These are phyloP conservation scores for Linaria vulgaris DNA, from an alignment of 257 asterid genomes.

Conservation along the genomic window DNA sequence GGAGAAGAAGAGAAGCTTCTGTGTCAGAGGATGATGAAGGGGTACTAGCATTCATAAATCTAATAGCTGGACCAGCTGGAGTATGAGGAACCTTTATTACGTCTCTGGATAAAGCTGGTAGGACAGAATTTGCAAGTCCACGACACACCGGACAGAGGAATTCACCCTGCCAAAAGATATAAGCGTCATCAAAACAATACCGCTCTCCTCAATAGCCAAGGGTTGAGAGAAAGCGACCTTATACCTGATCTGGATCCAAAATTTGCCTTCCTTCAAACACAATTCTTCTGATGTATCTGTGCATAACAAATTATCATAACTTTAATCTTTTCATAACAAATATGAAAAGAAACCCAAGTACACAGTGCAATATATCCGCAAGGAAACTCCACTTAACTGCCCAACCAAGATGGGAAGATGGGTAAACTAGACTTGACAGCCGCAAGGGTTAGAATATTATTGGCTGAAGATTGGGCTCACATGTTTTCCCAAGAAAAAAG, in stretches of 20 bases:
- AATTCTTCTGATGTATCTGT: conserved; percentile 76
- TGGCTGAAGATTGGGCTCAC: too few relatives aligned
- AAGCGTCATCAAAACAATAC: conserved; percentile 27
- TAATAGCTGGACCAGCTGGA: conserved; percentile 29
- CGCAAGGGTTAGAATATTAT: too few relatives aligned
- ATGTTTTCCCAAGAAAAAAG: too few relatives aligned
- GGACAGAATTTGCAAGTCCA: conserved; percentile 84
- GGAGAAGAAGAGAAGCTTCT: conserved; percentile 43
- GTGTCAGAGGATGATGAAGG: conserved; percentile 34
- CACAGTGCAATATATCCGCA: neutral
- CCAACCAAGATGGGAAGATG: neutral
- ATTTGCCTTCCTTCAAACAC: conserved; percentile 95
- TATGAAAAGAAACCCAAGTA: neutral
- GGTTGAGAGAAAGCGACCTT: conserved; percentile 13
- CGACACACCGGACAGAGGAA: conserved; percentile 99
- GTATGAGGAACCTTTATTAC: conserved; percentile 35
- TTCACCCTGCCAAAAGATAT: conserved; percentile 69
- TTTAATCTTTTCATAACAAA: conserved; percentile 5
- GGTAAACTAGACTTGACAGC: neutral
- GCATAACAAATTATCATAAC: conserved; percentile 14
- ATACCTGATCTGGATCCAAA: conserved; percentile 97
- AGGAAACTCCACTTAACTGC: neutral
- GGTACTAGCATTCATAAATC: conserved; percentile 30
- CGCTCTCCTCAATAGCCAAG: conserved; percentile 26
- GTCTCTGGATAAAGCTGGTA: conserved; percentile 63